Base-by-base conservation (phyloP, 2,329 filamentous ascomycete genomes). In the Ceratocystis destructans region DNA sequence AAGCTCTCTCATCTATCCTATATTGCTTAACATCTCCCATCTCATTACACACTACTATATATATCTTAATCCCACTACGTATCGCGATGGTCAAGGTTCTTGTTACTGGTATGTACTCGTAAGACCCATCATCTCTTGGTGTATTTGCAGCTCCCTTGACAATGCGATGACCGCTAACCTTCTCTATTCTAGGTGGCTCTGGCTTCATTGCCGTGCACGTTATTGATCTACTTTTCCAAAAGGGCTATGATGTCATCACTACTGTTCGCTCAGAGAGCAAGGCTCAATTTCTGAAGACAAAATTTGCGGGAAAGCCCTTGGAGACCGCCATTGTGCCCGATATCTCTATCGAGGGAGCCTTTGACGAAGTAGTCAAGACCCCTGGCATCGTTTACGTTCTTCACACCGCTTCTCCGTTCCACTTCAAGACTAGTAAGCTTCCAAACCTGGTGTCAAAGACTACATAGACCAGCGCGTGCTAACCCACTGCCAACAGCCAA, bases 331-430 rank as follows among this genome's bases (percentile, higher is more conserved):
- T 94, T 70, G 89, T 95, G 28, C 83, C 87, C 20, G 90, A 96
- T 72, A 88, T 96, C 70, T 88, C 89, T 2, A 75, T 85, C 71
- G 80, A 84, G 55, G 80, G 81, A 66, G 90, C 90, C 67, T 96
- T 96, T 73, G 85, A 89, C 71, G 79, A 85, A 71, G 77, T 81
- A 69, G 74, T 77, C 73, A 76, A 66, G 61, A 66, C 67, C 10
- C 67, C 64, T 17, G 64, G 62, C 31, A 53, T 85, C 64, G 79
- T 82, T 66, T 80, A 80, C 62, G 82, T 86, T 48, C 75, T 85
- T 64, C 83, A 86, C 75, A 84, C 83, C 1, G 83, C 83, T 0
- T 83, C 81, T 62, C 83, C 83, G 0, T 81, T 85, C 72, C 81
- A 83, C 71, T 83, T 78, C 74, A 77, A 79, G 1, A 79, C 77